phyloP scores from a whole-genome alignment of 164 flowering plant species.

The Umbellularia californica region DNA sequence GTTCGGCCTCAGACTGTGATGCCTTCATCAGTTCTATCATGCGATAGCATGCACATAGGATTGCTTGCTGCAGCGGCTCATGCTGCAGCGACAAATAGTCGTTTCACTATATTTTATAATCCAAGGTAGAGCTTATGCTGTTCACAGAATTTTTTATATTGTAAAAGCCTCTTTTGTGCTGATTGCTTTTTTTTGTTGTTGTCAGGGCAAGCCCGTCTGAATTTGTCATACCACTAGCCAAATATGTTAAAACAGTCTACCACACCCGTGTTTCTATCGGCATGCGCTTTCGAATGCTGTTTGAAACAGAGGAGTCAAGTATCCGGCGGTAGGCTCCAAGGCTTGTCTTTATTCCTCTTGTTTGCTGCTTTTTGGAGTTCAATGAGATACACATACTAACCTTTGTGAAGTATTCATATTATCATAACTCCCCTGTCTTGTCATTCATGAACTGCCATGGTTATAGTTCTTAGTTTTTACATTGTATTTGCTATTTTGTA shows the following conservation, averaged over 20 bases:
- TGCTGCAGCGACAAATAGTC: constrained; percentile 89
- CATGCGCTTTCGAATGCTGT: constrained; percentile 84
- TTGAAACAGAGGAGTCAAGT: constrained; percentile 85
- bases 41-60: constrained; percentile 95
- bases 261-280: constrained; percentile 89
- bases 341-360: background rate
- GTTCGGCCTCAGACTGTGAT: constrained; percentile 80
- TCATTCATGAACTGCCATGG: no score
- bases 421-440: no score
- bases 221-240: constrained; percentile 76
- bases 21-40: constrained; percentile 92
- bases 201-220: constrained; percentile 74
- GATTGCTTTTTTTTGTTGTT: constrained; percentile 4
- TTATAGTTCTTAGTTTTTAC: background rate
- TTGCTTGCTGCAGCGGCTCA: constrained; percentile 98
- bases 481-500: background rate
- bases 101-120: constrained; percentile 82
- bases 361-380: background rate
- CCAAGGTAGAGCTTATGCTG: constrained; percentile 53
- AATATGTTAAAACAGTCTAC: constrained; percentile 71
- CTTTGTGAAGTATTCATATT: no score
- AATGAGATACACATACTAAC: background rate
- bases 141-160: background rate
- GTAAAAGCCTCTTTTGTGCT: constrained; percentile 27
- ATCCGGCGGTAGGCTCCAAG: constrained; percentile 52